A percentile compares a stretch with the other conserved stretches of the same genome.
These are phyloP conservation scores for Pseudofabraea citricarpa DNA, from an alignment of 2,329 filamentous ascomycete genomes.

Conservation along the genomic window DNA sequence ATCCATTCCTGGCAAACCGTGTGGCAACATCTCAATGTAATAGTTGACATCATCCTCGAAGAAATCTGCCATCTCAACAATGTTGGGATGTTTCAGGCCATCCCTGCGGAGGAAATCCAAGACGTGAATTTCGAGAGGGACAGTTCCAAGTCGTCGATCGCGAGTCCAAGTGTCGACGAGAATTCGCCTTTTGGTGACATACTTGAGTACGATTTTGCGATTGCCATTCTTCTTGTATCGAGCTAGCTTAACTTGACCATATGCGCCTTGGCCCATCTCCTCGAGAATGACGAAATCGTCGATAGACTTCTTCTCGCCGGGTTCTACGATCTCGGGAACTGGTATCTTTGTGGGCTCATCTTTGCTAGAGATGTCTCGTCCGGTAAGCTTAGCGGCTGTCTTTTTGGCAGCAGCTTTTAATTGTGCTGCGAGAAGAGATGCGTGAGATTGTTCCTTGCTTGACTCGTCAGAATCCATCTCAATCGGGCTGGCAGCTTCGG, in stretches of 20 bases:
- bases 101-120: conserved; percentile 84
- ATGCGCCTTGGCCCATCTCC: conserved; percentile 97
- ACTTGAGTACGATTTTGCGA: conserved; percentile 91
- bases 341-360: conserved; percentile 29
- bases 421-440: conserved; percentile 48
- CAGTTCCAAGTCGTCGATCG: conserved; percentile 86
- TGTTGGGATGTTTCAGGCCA: conserved; percentile 61
- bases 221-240: conserved; percentile 71
- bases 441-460: conserved; percentile 33
- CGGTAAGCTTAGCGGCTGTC: conserved; percentile 49
- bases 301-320: conserved; percentile 72
- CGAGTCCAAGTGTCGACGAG: conserved; percentile 98
- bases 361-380: conserved; percentile 27
- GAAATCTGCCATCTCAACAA: conserved; percentile 69
- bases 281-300: conserved; percentile 88
- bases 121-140: conserved; percentile 95
- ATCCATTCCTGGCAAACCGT: conserved; percentile 95
- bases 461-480: conserved; percentile 50
- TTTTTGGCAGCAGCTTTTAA: conserved; percentile 51
- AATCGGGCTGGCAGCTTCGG: conserved; percentile 50
- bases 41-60: conserved; percentile 86
- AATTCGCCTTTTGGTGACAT: conserved; percentile 94
- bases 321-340: conserved; percentile 29
- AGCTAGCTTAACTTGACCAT: conserved; percentile 94
- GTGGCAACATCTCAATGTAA: conserved; percentile 97